Conservation (phyloP, 306 rosid genomes). For the Vigna radiata region DNA sequence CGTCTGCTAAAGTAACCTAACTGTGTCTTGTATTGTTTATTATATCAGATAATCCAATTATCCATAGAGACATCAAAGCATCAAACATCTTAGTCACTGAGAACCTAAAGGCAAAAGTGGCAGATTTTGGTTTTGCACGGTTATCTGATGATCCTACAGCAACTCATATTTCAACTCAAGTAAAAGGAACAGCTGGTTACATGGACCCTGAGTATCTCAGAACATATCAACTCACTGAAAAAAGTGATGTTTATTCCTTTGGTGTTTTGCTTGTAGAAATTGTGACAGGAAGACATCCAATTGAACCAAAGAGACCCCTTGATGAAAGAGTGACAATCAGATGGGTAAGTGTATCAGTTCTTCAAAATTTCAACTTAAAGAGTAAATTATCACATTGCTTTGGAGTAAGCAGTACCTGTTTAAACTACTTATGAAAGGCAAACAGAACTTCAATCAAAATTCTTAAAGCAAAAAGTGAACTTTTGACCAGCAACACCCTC, state of each 20-base stretch:
- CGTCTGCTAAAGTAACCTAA: conserved; percentile 10
- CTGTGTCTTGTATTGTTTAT: conserved; percentile 3
- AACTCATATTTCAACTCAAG: conserved; percentile 88
- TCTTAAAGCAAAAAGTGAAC: background rate
- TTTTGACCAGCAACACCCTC: background rate
- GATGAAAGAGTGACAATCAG: conserved; percentile 79
- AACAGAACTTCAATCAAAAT: conserved; percentile 1
- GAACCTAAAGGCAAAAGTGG: conserved; percentile 89
- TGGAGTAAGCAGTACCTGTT: conserved; percentile 5
- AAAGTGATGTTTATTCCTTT: conserved; percentile 96
- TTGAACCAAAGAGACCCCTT: conserved; percentile 62
- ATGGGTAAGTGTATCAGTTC: conserved; percentile 78
- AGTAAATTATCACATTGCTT: conserved; percentile 9
- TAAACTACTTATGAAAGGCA: conserved; percentile 2
- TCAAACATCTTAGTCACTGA: conserved; percentile 89
- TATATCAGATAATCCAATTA: conserved; percentile 80
- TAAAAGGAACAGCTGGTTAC: conserved; percentile 98
- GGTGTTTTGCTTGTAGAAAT: conserved; percentile 93
- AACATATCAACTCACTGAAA: conserved; percentile 90
- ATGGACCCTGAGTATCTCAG: conserved; percentile 94
- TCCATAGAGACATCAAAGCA: conserved; percentile 93
- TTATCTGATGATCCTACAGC: conserved; percentile 67
- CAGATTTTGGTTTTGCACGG: conserved; percentile 96
- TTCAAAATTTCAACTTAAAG: background rate
- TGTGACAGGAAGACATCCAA: conserved; percentile 85